Evolutionary conservation across 441 rosid genomes (phyloP).

Genomic region (Populus hybrid): DNA sequence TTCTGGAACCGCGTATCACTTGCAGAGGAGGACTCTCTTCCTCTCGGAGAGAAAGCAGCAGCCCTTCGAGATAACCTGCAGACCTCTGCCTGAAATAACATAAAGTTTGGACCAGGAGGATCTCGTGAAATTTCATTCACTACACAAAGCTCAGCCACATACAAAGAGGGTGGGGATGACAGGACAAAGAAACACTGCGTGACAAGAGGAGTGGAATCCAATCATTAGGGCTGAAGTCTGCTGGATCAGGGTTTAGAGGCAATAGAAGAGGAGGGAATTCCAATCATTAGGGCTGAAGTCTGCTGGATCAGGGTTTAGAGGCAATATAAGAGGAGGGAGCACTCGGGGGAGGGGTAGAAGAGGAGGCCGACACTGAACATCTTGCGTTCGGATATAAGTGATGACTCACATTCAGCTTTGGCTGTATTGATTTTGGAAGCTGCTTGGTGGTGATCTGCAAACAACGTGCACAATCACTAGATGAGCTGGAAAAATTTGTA

Average conservation of each 20-base stretch:
- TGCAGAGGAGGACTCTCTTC: conserved; percentile 68
- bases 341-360: conserved; percentile 30
- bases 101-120: conserved; percentile 80
- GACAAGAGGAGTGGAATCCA: conserved; percentile 72
- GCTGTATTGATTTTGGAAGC: neutral
- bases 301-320: conserved; percentile 39
- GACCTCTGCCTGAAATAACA: conserved; percentile 39
- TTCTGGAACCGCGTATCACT: conserved; percentile 55
- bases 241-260: conserved; percentile 38
- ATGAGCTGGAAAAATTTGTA: neutral
- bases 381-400: neutral
- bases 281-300: too few species aligned
- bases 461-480: neutral
- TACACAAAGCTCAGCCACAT: conserved; percentile 56
- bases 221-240: conserved; percentile 58
- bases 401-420: neutral
- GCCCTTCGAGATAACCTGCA: conserved; percentile 43
- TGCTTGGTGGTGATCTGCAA: neutral
- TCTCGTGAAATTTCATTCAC: conserved; percentile 73
- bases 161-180: conserved; percentile 56
- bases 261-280: conserved; percentile 35
- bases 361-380: conserved; percentile 27
- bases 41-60: conserved; percentile 75
- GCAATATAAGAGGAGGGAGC: conserved; percentile 36
- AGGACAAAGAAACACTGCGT: conserved; percentile 35